Base-by-base conservation (phyloP, 2,329 filamentous ascomycete genomes). In the Fusarium hostae region DNA sequence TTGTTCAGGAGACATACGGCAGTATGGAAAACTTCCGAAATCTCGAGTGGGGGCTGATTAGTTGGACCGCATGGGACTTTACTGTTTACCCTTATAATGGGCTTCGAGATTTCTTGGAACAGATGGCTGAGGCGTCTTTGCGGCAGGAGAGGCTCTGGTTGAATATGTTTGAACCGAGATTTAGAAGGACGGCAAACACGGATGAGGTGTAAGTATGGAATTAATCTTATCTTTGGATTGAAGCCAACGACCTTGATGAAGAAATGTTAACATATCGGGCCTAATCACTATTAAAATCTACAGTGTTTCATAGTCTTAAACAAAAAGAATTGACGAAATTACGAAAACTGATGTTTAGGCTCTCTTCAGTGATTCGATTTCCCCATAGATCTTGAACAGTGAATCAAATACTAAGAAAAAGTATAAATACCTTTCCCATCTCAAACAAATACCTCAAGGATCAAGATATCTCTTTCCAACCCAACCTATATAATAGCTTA, bases 141-240 rank as follows among this genome's bases (percentile, higher is more conserved):
- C 40, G 26, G 16, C 34, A 60, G 7, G 26, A 47, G 3, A 35
- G 28, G 4, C 24, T 41, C 9, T 66, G 62, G 63, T 1, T 41
- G 15, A 11, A 52, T 18, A 40, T 66, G 3, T 66, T 66, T 34
- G 63, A 66, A 9, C 63, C 63, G 10, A 45, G 45, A 7, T 66
- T 22, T 20, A 26, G 63, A 20, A 22, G 12, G 12, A 8, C 26
- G 20, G 40, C 39, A 3, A 26, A 34, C 6, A 5, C 3, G 13
- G 16, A 6, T 32, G 34, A 15, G 3, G 10, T 11, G 6, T 26
- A 18, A 20, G 41, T 7, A 16, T 12, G 3, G 24, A 3, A 26
- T 20, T 18, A 9, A 30, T 44, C 7, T 18, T 4, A 3, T 22
- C 22, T 18, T 5, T 4, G 10, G 9, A 18, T 12, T 18, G 41